These are phyloP conservation scores for Euryodendron excelsum DNA, from an alignment of 148 eudicot species.

Conservation along the genomic window DNA sequence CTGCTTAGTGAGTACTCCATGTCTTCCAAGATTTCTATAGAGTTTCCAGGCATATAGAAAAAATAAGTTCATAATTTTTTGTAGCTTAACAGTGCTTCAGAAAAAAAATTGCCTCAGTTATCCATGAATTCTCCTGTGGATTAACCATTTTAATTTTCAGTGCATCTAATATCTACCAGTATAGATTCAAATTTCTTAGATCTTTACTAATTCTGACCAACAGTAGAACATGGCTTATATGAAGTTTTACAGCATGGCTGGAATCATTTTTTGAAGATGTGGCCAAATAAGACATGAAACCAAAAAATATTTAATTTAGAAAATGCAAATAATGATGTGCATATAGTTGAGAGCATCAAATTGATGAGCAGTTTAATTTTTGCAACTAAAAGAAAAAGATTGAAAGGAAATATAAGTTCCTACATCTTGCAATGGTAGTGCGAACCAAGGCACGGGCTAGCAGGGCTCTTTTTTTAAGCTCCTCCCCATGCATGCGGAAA, in stretches of 20 bases:
- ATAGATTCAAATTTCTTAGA: background rate
- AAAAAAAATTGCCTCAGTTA: background rate
- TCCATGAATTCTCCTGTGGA: slow-evolving; percentile 1
- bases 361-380: background rate
- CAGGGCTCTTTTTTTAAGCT: slow-evolving; percentile 60
- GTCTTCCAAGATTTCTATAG: background rate
- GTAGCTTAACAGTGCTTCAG: background rate
- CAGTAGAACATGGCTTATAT: background rate
- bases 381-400: background rate
- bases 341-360: background rate
- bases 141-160: background rate
- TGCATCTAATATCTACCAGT: background rate
- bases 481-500: slow-evolving; percentile 43
- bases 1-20: background rate
- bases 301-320: background rate
- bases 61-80: background rate
- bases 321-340: background rate
- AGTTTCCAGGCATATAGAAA: background rate
- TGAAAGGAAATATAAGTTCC: slow-evolving; percentile 10
- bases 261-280: background rate
- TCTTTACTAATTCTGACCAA: background rate
- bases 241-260: background rate
- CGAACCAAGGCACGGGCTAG: slow-evolving; percentile 83
- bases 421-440: slow-evolving; percentile 91
- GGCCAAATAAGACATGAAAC: background rate